phyloP scores from a whole-genome alignment of 2,329 filamentous ascomycete species.

The Rutstroemia sydowiana region DNA sequence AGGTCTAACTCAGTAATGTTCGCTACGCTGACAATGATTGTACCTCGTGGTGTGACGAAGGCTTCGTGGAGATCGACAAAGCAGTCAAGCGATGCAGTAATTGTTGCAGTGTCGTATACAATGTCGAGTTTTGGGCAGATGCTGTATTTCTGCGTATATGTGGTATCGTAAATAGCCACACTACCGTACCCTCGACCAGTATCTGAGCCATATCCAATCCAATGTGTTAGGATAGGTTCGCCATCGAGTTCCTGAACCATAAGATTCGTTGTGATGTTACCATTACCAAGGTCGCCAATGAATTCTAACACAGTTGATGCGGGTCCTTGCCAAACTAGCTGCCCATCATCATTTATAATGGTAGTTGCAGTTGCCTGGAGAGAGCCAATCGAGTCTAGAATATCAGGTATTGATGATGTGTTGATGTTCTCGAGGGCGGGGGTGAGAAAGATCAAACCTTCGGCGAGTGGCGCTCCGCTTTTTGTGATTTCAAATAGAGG shows the following conservation, averaged over 20 bases:
- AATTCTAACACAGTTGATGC: background rate
- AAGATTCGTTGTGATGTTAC: background rate
- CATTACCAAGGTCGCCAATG: background rate
- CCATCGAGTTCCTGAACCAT: background rate
- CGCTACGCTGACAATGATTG: background rate
- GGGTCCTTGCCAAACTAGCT: background rate
- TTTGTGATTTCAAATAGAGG: background rate
- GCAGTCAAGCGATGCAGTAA: background rate
- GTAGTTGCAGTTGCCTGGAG: background rate
- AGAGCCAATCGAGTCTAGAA: background rate
- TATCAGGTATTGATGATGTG: background rate
- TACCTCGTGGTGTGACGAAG: background rate
- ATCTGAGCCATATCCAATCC: background rate
- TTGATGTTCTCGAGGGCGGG: background rate
- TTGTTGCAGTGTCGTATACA: background rate
- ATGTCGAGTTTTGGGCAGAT: background rate
- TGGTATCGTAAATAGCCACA: background rate
- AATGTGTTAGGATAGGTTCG: background rate
- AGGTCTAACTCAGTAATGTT: constrained; percentile 21
- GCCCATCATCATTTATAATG: background rate
- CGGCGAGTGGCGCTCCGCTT: background rate
- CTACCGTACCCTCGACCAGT: background rate
- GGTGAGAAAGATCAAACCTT: background rate
- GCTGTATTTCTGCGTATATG: background rate
- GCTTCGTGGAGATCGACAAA: background rate